These are phyloP conservation scores for Daldinia bambusicola DNA, from an alignment of 495 filamentous ascomycete genomes.

Conservation along the genomic window DNA sequence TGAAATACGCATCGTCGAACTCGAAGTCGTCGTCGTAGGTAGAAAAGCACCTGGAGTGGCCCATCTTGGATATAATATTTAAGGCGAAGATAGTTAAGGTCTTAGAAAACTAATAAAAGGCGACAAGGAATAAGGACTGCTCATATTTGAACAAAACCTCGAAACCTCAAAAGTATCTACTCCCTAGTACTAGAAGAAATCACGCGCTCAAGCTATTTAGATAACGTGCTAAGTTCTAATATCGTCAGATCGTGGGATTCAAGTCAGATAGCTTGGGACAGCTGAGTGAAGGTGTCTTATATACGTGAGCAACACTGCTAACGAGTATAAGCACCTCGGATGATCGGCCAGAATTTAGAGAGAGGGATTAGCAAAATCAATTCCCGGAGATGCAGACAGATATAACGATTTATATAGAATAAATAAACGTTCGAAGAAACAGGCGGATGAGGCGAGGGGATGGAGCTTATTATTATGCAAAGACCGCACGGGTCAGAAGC, in stretches of 20 bases:
- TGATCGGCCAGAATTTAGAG: conserved; percentile 33
- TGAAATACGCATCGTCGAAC: conserved; percentile 65
- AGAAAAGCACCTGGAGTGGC: conserved; percentile 48
- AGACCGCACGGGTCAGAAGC: conserved; percentile 42
- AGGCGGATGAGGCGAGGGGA: conserved; percentile 38
- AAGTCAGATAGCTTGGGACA: background rate
- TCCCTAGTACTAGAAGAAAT: conserved; percentile 37
- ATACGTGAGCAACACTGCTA: conserved; percentile 29
- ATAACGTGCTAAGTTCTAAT: conserved; percentile 21
- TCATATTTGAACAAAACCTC: conserved; percentile 44
- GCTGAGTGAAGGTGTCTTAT: conserved; percentile 25
- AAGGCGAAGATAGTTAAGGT: conserved; percentile 30
- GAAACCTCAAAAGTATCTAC: conserved; percentile 8
- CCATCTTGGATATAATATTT: conserved; percentile 37
- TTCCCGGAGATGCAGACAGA: conserved; percentile 37
- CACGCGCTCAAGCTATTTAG: conserved; percentile 44
- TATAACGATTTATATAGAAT: conserved; percentile 39
- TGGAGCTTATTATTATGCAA: conserved; percentile 45
- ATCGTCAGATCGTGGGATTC: conserved; percentile 19
- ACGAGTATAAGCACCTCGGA: conserved; percentile 31
- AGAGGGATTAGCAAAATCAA: conserved; percentile 25
- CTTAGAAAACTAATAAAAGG: conserved; percentile 37
- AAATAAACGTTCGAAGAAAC: conserved; percentile 27
- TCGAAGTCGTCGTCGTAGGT: conserved; percentile 59
- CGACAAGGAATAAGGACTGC: conserved; percentile 30